phyloP scores from a whole-genome alignment of 2,329 filamentous ascomycete genomes.

The Phoma herbarum region DNA sequence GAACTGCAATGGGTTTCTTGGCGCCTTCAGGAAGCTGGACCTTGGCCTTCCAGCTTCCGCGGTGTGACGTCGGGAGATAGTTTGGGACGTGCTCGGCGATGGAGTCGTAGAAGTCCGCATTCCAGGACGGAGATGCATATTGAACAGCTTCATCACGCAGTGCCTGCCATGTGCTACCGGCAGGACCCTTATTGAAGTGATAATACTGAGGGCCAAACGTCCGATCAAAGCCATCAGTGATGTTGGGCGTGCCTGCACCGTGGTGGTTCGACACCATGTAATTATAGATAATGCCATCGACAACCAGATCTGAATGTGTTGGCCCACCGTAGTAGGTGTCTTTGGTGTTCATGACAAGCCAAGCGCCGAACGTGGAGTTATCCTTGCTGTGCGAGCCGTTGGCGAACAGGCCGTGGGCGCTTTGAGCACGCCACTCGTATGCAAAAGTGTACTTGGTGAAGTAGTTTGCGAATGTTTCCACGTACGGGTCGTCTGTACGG shows the following conservation, averaged over 20 bases:
- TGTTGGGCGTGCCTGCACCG: conserved; percentile 69
- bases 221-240: conserved; percentile 70
- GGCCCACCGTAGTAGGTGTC: conserved; percentile 71
- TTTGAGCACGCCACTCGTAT: conserved; percentile 66
- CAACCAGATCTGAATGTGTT: conserved; percentile 68
- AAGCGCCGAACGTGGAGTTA: conserved; percentile 65
- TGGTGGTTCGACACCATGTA: conserved; percentile 67
- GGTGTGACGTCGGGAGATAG: conserved; percentile 62
- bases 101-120: conserved; percentile 67
- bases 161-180: conserved; percentile 43
- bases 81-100: conserved; percentile 68
- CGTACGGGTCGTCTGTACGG: conserved; percentile 64
- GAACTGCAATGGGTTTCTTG: conserved; percentile 62
- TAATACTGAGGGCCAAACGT: conserved; percentile 72
- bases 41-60: conserved; percentile 61
- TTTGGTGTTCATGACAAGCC: conserved; percentile 71
- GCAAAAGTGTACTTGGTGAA: conserved; percentile 73
- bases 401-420: conserved; percentile 64
- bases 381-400: conserved; percentile 61
- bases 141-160: conserved; percentile 64
- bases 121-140: conserved; percentile 63
- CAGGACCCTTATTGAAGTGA: conserved; percentile 67
- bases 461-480: conserved; percentile 65
- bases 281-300: conserved; percentile 73
- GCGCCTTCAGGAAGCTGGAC: conserved; percentile 63